phyloP scores from a whole-genome alignment of 345 rosid species.

The Clausena lansium region DNA sequence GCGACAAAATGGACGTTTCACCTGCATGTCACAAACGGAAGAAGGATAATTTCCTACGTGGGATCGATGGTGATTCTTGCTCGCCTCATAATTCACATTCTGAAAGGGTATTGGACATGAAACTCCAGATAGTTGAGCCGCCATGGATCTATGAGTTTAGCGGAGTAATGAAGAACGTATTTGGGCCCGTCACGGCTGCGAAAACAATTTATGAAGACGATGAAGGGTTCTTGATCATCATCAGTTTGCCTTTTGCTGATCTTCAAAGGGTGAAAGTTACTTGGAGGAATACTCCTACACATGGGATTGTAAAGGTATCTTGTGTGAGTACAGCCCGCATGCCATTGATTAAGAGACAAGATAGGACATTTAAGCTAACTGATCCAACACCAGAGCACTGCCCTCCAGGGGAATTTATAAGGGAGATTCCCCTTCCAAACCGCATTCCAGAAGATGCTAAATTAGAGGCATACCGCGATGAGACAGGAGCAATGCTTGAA shows the following conservation, averaged over 20 bases:
- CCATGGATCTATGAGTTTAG: slow-evolving; percentile 59
- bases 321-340: slow-evolving; percentile 71
- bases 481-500: slow-evolving; percentile 72
- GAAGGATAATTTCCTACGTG: slow-evolving; percentile 46
- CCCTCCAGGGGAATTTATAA: slow-evolving; percentile 83
- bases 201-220: slow-evolving; percentile 82
- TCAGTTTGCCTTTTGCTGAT: slow-evolving; percentile 81
- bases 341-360: slow-evolving; percentile 73
- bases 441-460: slow-evolving; percentile 87
- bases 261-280: slow-evolving; percentile 82
- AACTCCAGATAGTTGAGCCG: slow-evolving; percentile 42
- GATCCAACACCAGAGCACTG: slow-evolving; percentile 93
- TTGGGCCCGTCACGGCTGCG: slow-evolving; percentile 83
- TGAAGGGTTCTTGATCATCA: slow-evolving; percentile 60
- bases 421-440: slow-evolving; percentile 72
- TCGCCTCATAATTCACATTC: slow-evolving; percentile 28
- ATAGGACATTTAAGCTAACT: slow-evolving; percentile 85
- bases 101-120: slow-evolving; percentile 50
- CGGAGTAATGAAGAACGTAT: slow-evolving; percentile 71
- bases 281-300: slow-evolving; percentile 69
- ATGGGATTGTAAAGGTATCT: slow-evolving; percentile 82
- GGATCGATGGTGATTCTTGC: slow-evolving; percentile 49
- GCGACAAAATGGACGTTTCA: slow-evolving; percentile 36
- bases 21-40: slow-evolving; percentile 47
- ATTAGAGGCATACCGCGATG: slow-evolving; percentile 75